Conservation (phyloP, 2,329 filamentous ascomycete species). For the Lasiodiplodia gonubiensis region DNA sequence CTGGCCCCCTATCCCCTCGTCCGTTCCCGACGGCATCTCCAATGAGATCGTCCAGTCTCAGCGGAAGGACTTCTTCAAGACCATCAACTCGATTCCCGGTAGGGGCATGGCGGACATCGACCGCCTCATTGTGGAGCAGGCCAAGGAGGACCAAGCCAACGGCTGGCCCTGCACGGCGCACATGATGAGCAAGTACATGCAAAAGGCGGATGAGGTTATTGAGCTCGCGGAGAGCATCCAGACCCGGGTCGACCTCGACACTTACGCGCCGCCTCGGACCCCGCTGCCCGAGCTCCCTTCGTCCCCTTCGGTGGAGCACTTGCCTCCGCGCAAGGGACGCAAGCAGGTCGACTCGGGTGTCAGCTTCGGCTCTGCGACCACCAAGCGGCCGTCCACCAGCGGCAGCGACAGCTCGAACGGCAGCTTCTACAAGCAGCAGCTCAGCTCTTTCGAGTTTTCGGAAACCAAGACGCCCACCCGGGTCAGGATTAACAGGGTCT, state of each 20-base stretch:
- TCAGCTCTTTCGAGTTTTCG: slow-evolving; percentile 24
- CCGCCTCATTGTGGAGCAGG: slow-evolving; percentile 60
- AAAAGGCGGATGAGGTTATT: slow-evolving; percentile 65
- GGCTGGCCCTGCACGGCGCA: slow-evolving; percentile 59
- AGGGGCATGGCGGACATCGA: slow-evolving; percentile 60
- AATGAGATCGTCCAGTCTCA: slow-evolving; percentile 59
- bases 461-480: slow-evolving; percentile 54
- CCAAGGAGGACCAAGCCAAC: slow-evolving; percentile 57
- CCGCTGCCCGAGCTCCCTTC: slow-evolving; percentile 28
- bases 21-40: slow-evolving; percentile 50
- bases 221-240: slow-evolving; percentile 38
- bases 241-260: slow-evolving; percentile 22
- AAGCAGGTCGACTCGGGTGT: slow-evolving; percentile 67
- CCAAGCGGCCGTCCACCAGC: slow-evolving; percentile 39
- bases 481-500: slow-evolving; percentile 41
- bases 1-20: slow-evolving; percentile 61
- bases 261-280: slow-evolving; percentile 12
- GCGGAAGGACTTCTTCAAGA: slow-evolving; percentile 67
- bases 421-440: slow-evolving; percentile 32
- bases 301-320: slow-evolving; percentile 39
- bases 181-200: slow-evolving; percentile 64
- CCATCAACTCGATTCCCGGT: slow-evolving; percentile 64
- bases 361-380: slow-evolving; percentile 57
- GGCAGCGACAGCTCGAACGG: slow-evolving; percentile 32
- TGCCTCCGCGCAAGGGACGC: slow-evolving; percentile 50